Conservation (phyloP, 2,329 filamentous ascomycete genomes). For the Aspergillus caelatus region DNA sequence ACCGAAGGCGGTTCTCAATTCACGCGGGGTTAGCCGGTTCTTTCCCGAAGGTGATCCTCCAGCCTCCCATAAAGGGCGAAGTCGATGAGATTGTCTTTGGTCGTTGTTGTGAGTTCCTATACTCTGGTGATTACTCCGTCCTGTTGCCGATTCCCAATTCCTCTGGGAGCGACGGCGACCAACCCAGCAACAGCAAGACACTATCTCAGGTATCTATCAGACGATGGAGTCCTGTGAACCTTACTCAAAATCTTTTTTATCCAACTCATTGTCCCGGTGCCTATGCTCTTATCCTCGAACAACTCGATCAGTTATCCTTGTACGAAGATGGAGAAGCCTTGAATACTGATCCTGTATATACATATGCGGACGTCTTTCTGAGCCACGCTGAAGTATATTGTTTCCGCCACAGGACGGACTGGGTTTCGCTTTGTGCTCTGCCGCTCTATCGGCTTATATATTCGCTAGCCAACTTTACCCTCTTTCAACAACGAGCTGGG, state of each 20-base stretch:
- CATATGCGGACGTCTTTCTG: conserved; percentile 14
- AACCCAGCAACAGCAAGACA: background rate
- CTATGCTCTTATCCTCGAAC: conserved; percentile 9
- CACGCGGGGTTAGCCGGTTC: conserved; percentile 11
- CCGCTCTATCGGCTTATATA: conserved; percentile 11
- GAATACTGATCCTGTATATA: conserved; percentile 2
- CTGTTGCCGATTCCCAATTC: conserved; percentile 12
- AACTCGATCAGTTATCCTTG: conserved; percentile 2
- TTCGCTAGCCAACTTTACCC: conserved; percentile 13
- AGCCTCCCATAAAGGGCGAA: conserved; percentile 8
- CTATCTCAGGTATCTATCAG: background rate
- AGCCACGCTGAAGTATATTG: conserved; percentile 13
- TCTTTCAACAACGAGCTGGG: conserved; percentile 14
- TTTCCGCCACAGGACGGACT: conserved; percentile 11
- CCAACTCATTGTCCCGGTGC: conserved; percentile 7
- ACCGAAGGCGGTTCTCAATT: conserved; percentile 15
- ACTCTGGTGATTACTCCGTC: conserved; percentile 19
- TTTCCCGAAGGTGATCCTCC: conserved; percentile 16
- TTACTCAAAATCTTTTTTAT: conserved; percentile 15
- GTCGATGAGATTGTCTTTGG: conserved; percentile 16
- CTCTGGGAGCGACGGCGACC: conserved; percentile 6
- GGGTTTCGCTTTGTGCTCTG: conserved; percentile 7
- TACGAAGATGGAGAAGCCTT: background rate
- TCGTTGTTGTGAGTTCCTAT: conserved; percentile 20
- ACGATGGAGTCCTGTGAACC: conserved; percentile 12